Evolutionary conservation across 345 rosid genomes (phyloP).

Genomic region (Rhizophora mangle): DNA sequence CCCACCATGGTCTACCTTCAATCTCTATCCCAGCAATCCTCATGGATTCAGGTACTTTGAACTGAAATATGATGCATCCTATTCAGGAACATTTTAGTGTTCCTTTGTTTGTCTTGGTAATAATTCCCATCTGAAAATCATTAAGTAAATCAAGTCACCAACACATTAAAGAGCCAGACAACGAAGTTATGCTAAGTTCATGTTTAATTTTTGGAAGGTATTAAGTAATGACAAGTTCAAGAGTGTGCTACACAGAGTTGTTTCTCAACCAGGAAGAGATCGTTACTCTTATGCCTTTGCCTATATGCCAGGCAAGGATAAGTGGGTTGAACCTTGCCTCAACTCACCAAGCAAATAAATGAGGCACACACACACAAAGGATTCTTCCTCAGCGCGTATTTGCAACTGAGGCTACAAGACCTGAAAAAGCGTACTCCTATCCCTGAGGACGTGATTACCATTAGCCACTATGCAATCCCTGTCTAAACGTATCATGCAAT

Average conservation of each 20-base stretch:
- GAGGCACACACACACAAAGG: neutral
- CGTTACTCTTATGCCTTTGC: slow-evolving; percentile 47
- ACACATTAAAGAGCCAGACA: too few relatives aligned
- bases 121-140: too few relatives aligned
- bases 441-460: neutral
- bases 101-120: too few relatives aligned
- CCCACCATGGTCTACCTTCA: slow-evolving; percentile 24
- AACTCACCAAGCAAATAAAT: slow-evolving; percentile 20
- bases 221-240: slow-evolving; percentile 52
- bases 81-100: too few relatives aligned
- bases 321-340: slow-evolving; percentile 53
- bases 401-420: neutral
- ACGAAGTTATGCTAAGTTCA: neutral
- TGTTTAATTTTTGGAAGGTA: slow-evolving; percentile 25
- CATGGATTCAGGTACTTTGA: neutral
- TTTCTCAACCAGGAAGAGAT: slow-evolving; percentile 33
- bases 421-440: neutral
- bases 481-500: too few relatives aligned
- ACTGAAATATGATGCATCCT: too few relatives aligned
- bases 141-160: too few relatives aligned
- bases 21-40: neutral
- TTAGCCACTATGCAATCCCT: neutral
- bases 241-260: slow-evolving; percentile 51
- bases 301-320: slow-evolving; percentile 39
- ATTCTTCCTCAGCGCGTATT: neutral